phyloP scores from a whole-genome alignment of 768 basidiomycete species.

The Infundibulicybe gibba region DNA sequence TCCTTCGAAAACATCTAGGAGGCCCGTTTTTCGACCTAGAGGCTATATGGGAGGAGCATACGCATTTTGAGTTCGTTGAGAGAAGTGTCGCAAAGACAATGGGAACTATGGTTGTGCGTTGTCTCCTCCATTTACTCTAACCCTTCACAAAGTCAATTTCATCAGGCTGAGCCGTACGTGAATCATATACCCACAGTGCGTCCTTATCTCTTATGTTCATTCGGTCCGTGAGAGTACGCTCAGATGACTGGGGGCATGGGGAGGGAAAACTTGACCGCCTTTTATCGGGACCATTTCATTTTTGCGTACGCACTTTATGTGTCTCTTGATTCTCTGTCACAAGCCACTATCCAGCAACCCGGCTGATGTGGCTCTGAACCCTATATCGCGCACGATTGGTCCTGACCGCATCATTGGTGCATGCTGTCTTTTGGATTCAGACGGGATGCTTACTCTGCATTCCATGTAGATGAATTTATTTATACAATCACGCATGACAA shows the following conservation, averaged over 20 bases:
- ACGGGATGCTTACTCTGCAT: neutral
- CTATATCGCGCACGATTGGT: conserved; percentile 49
- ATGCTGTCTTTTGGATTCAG: conserved; percentile 6
- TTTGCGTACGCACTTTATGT: conserved; percentile 33
- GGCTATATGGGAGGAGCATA: conserved; percentile 60
- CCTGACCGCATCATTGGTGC: conserved; percentile 47
- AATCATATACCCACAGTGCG: conserved; percentile 54
- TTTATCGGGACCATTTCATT: conserved; percentile 56
- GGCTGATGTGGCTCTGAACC: conserved; percentile 36
- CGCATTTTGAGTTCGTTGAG: conserved; percentile 48
- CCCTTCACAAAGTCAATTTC: neutral
- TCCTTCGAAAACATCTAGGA: conserved; percentile 39
- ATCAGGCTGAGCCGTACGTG: conserved; percentile 53
- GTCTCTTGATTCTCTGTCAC: neutral
- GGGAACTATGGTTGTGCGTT: conserved; percentile 50
- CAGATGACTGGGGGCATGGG: conserved; percentile 58
- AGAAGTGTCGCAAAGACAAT: conserved; percentile 51
- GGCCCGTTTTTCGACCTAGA: conserved; percentile 56
- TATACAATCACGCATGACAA: conserved; percentile 41
- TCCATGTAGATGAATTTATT: conserved; percentile 44
- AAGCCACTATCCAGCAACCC: conserved; percentile 34
- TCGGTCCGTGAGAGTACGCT: too few species aligned
- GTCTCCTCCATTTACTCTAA: neutral
- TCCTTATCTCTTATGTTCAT: neutral
- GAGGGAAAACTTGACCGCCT: conserved; percentile 41